phyloP scores from a whole-genome alignment of 2,329 filamentous ascomycete species.

The Nothopassalora personata region DNA sequence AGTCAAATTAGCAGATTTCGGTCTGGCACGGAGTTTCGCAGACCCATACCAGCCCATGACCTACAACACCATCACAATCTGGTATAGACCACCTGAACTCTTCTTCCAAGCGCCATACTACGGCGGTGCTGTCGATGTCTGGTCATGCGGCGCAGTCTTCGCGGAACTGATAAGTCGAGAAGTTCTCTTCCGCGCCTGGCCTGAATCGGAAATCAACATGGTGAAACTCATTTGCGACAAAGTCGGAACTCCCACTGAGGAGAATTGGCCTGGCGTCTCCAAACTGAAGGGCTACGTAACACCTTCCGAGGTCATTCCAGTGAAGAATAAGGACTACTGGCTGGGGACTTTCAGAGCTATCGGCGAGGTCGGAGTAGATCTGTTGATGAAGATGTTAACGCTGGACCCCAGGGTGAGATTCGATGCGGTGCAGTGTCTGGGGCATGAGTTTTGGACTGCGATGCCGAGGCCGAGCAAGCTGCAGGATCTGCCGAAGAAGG shows the following conservation, averaged over 20 bases:
- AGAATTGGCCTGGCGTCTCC: conserved; percentile 90
- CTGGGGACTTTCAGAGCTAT: conserved; percentile 71
- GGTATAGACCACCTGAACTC: conserved; percentile 92
- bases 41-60: conserved; percentile 87
- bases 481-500: conserved; percentile 73
- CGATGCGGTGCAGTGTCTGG: conserved; percentile 69
- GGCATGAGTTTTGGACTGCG: conserved; percentile 79
- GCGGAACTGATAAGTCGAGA: conserved; percentile 80
- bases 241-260: conserved; percentile 85
- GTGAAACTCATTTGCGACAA: conserved; percentile 76
- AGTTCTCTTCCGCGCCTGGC: conserved; percentile 66
- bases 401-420: conserved; percentile 84
- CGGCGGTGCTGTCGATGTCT: conserved; percentile 84
- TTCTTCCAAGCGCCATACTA: conserved; percentile 89
- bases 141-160: conserved; percentile 89
- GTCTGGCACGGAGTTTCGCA: conserved; percentile 81
- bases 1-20: conserved; percentile 96
- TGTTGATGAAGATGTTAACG: conserved; percentile 77
- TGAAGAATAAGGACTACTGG: conserved; percentile 66
- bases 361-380: conserved; percentile 75
- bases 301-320: conserved; percentile 54
- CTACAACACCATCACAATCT: conserved; percentile 88
- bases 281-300: conserved; percentile 76
- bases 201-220: conserved; percentile 80
- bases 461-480: conserved; percentile 79